Evolutionary conservation across 23 red algal genomes (phyloP).

Genomic region (Chondrus crispus): DNA sequence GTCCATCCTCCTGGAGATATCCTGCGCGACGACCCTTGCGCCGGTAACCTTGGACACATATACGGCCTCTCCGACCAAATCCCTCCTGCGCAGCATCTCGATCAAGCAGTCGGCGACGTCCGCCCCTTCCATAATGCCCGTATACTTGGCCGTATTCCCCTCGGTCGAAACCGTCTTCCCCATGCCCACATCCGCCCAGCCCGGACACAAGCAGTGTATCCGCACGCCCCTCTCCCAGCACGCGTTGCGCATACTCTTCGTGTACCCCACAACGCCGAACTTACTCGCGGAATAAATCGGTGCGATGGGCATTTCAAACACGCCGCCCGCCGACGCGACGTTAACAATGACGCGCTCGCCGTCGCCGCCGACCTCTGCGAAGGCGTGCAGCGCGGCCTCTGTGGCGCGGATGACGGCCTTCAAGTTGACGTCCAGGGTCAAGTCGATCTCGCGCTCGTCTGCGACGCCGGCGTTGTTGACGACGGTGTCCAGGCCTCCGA

Average conservation of each 20-base stretch:
- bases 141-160: not conserved
- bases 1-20: not conserved
- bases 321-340: not conserved
- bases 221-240: not conserved
- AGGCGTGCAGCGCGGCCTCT: not conserved
- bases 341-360: not conserved
- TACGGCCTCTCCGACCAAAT: not conserved
- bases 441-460: not conserved
- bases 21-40: not conserved
- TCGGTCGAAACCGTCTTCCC: not conserved
- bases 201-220: not conserved
- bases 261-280: not conserved
- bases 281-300: not conserved
- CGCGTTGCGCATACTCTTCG: not conserved
- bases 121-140: not conserved
- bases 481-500: constrained; percentile 10
- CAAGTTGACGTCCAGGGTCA: not conserved
- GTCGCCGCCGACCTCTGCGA: not conserved
- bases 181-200: constrained; percentile 5
- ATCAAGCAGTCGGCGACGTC: constrained; percentile 7
- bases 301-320: not conserved
- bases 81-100: not conserved
- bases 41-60: not conserved
- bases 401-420: not conserved
- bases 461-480: constrained; percentile 19